Evolutionary conservation across 148 eudicot species (phyloP), one percentile per base, ranked within the genome.

Genomic region (Arbutus unedo): DNA sequence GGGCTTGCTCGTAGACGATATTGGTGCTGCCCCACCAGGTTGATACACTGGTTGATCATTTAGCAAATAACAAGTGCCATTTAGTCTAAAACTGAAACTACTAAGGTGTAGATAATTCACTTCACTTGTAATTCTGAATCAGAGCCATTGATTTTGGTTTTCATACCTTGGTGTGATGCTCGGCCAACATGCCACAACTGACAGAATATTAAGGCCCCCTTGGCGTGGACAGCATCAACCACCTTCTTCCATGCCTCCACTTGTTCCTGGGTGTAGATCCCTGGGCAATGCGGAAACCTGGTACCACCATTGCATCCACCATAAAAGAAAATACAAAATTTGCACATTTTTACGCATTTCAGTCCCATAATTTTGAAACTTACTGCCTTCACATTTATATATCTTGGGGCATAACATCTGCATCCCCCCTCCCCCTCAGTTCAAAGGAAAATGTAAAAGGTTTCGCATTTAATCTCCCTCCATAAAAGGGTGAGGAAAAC

Each of bases 151-250:
- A 16, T 51, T 80, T 25, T 41, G 62, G 70, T 3, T 31, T 43
- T 19, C 70, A 2, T 80, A 95, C 98, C 93, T 51, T 50, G 85
- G 88, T 93, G 96, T 5, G 98, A 95, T 67, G 95, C 96, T 6
- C 98, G 91, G 60, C 98, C 98, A 7, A 91, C 94, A 70, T 95
- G 98, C 98, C 98, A 95, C 16, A 95, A 74, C 78, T 95, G 98
- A 79, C 96, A 93, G 85, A 91, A 92, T 23, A 95, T 81, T 72
- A 90, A 59, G 23, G 89, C 93, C 72, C 96, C 96, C 75, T 91
- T 91, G 77, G 87, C 89, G 81, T 95, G 98, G 53, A 92, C 93
- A 44, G 94, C 93, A 81, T 88, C 91, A 48, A 93, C 94, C 25
- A 93, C 91, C 67, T 87, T 88, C 93, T 88, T 93, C 98, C 98